Conservation (phyloP, 805 yeast genomes). For the Clavispora vitiphila region DNA sequence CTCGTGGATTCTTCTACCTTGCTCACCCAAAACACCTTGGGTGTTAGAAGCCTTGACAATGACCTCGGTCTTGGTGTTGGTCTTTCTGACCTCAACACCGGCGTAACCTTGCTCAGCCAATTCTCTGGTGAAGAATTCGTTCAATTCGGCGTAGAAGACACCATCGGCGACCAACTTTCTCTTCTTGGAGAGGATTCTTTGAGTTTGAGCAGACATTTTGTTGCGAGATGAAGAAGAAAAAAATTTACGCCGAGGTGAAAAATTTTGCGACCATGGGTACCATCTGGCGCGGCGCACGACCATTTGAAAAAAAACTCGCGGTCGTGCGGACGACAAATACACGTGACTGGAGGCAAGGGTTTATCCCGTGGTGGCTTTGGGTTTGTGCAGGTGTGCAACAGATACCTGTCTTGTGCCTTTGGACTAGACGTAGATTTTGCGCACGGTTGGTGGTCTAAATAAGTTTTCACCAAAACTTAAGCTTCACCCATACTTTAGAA, state of each 20-base stretch:
- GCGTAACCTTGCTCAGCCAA: slow-evolving; percentile 99
- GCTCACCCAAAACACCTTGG: slow-evolving; percentile 97
- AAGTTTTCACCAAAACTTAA: no score
- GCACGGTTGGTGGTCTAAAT: no score
- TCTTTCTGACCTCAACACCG: slow-evolving; percentile 98
- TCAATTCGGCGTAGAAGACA: slow-evolving; percentile 99
- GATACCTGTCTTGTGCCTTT: no score
- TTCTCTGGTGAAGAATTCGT: slow-evolving; percentile 99
- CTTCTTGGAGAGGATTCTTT: slow-evolving; percentile 77
- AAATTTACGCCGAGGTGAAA: slow-evolving; percentile 1
- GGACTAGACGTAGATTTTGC: no score
- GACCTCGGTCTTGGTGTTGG: slow-evolving; percentile 97
- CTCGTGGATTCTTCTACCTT: slow-evolving; percentile 99
- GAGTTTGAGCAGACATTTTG: slow-evolving; percentile 23
- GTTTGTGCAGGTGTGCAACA: no score
- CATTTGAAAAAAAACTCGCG: no score
- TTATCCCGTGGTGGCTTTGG: no score
- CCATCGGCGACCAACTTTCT: slow-evolving; percentile 99
- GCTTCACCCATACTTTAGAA: no score
- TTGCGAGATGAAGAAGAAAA: slow-evolving; percentile 3
- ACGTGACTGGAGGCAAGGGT: no score
- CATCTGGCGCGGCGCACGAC: slow-evolving; percentile 2
- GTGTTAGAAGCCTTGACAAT: slow-evolving; percentile 99
- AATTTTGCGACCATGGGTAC: slow-evolving; percentile 1
- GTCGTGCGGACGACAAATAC: neutral